Evolutionary conservation across 441 rosid species (phyloP), one percentile per base, ranked within the genome.

Genomic region (Croton setiger): DNA sequence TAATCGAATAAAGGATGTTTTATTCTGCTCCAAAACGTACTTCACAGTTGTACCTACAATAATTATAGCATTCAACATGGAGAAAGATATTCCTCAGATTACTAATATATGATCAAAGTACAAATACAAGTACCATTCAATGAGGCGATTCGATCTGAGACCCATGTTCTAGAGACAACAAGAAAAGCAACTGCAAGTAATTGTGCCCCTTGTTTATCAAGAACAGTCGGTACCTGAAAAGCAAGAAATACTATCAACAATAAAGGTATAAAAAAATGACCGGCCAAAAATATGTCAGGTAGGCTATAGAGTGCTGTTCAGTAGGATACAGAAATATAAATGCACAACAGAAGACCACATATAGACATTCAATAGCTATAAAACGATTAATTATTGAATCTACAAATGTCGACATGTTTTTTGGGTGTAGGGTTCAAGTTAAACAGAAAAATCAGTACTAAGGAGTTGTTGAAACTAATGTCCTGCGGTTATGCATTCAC

Each of bases 111-210:
- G 43, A 23, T 37, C 44, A 55, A 27, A 75, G 58, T 60, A 45
- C 7, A 36, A 37, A 78, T 35, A 37, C 23, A n/a, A 64, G 31
- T 84, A 96, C 98, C 98, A 72, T 96, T 96, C 77, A 96, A 80
- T 60, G 98, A 89, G 69, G 99, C 99, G 72, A 96, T 96, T 68
- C 99, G 85, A 81, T 93, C 99, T 17, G 99, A 91, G 65, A 91
- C 81, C 96, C 88, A 85, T 63, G 99, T 96, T 88, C 98, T 87
- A 37, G 98, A 91, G 73, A 93, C 79, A 60, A 96, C 97, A 77
- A 96, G 94, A 65, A 87, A 74, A 78, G 96, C 88, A 72, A 96
- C 93, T 56, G 93, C 85, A 79, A 93, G 88, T 63, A 96, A 80
- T 63, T 91, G 96, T 63, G 82, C 91, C 67, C 99, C 99, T 87